Conservation (phyloP, 257 asterid species). For the Vinca minor region DNA sequence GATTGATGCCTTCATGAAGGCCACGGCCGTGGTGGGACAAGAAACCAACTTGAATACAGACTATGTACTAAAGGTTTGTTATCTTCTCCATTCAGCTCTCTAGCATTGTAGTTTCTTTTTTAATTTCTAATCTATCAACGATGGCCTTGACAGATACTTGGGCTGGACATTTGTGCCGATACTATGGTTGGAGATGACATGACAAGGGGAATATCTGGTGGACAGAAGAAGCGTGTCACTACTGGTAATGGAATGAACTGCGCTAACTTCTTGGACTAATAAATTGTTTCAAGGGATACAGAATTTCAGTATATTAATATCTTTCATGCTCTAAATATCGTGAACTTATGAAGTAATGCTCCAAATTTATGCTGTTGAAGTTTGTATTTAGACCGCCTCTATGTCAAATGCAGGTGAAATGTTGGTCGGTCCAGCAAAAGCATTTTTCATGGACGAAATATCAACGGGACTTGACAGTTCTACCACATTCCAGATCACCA, state of each 20-base stretch:
- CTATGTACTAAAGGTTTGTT: constrained; percentile 70
- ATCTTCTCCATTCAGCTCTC: background rate
- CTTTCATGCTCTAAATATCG: background rate
- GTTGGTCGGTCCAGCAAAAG: constrained; percentile 90
- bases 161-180: constrained; percentile 81
- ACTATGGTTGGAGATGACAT: constrained; percentile 81
- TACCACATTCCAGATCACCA: constrained; percentile 71
- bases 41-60: constrained; percentile 70
- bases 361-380: background rate
- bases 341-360: background rate
- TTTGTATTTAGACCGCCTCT: background rate
- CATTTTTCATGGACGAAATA: constrained; percentile 84
- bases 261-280: background rate
- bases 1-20: constrained; percentile 65
- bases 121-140: background rate
- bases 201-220: constrained; percentile 89
- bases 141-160: constrained; percentile 52
- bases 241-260: constrained; percentile 43
- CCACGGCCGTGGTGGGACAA: constrained; percentile 68
- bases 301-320: background rate
- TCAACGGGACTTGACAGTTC: constrained; percentile 85
- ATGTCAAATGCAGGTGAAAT: constrained; percentile 51
- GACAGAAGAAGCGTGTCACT: constrained; percentile 82
- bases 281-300: background rate
- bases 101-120: background rate